Evolutionary conservation across 192 early-diverging fungal genomes (phyloP), one percentile per base, ranked within the genome.

Genomic region (Backusella mclennaniae): DNA sequence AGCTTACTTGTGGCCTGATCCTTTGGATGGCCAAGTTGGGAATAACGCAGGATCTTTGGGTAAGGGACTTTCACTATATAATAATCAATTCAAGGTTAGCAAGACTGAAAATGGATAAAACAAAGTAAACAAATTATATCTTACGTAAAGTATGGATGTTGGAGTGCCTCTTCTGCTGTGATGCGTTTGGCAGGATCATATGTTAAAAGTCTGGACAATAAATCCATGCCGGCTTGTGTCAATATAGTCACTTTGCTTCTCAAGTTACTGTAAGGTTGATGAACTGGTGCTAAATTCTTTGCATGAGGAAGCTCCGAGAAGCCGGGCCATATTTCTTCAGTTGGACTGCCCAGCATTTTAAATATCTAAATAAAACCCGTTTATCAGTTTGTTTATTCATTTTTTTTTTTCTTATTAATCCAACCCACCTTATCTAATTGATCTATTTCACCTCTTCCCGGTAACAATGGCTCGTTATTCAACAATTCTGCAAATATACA

Each of bases 401-500:
- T 0, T 23, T 3, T 41, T 36, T 15, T 1, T 35, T 26, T 26
- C 26, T 26, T 35, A 14, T n/a, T 1, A n/a, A 11, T 29, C 9
- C 56, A 35, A 11, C 21, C 11, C 78, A 92, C 90, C 79, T 90
- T 88, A 44, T 87, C 85, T 11, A 95, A 76, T 83, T 96, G 94
- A 76, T 92, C 93, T 66, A 94, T 90, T 74, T 94, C 96, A 59
- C 91, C 92, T 67, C 84, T 79, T 67, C 95, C 98, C 44, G 90
- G 91, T 17, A 96, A 77, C 42, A 98, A 76, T 15, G 98, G 96
- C 75, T 93, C 88, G 46, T 93, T 93, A 68, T 93, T 91, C 14
- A 96, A 85, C 52, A 99, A 79, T 80, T 99, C 98, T 19, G 89
- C 98, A 89, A 99, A 97, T 33, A 99, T 99, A 78, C 98, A 99